Evolutionary conservation across 805 yeast species (phyloP).

Genomic region (Candida endomychidarum): DNA sequence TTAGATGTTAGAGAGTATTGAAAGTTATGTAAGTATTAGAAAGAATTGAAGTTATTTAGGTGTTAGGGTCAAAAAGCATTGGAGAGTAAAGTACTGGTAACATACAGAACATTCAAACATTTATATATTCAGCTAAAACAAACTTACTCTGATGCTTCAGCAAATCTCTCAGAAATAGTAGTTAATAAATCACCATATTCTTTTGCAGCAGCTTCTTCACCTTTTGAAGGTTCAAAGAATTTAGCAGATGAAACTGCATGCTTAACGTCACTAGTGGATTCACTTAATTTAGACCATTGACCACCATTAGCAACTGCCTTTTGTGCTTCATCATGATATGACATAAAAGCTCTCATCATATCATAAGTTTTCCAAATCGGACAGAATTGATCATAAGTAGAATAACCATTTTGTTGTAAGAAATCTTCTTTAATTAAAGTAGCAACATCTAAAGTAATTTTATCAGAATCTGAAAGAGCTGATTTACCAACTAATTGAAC

Average conservation of each 20-base stretch:
- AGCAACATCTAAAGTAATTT: conserved; percentile 93
- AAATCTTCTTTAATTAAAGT: conserved; percentile 93
- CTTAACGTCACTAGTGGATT: conserved; percentile 85
- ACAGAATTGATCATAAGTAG: conserved; percentile 97
- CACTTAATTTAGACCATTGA: conserved; percentile 88
- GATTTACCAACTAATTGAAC: conserved; percentile 99
- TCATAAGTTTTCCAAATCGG: conserved; percentile 98
- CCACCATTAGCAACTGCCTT: conserved; percentile 94
- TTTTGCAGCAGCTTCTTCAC: conserved; percentile 71
- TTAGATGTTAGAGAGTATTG: conserved; percentile 19
- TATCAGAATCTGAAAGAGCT: conserved; percentile 94
- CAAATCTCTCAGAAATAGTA: conserved; percentile 84
- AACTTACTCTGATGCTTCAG: conserved; percentile 94
- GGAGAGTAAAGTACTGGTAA: no score
- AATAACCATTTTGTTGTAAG: conserved; percentile 98
- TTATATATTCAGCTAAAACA: no score
- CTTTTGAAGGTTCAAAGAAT: conserved; percentile 93
- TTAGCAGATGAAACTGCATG: conserved; percentile 93
- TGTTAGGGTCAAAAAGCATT: no score
- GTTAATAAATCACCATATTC: conserved; percentile 77
- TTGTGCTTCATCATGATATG: conserved; percentile 96
- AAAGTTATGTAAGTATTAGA: no score
- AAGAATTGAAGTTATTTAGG: no score
- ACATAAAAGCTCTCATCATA: conserved; percentile 94
- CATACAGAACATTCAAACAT: not conserved